phyloP scores from a whole-genome alignment of 2,329 filamentous ascomycete genomes.

The Fusarium marasasianum region DNA sequence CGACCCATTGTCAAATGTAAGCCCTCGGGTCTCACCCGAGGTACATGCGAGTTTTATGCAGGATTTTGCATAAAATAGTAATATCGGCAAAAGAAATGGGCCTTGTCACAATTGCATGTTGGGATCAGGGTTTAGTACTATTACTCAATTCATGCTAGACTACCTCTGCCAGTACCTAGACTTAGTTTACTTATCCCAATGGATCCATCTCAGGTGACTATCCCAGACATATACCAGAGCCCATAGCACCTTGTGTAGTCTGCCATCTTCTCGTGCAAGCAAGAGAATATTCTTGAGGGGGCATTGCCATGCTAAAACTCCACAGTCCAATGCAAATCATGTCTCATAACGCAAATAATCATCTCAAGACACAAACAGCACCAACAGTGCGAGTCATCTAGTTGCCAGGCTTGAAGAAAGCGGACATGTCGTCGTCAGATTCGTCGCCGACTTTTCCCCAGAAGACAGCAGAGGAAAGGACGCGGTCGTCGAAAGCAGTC shows the following conservation, averaged over 20 bases:
- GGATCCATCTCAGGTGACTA: background rate
- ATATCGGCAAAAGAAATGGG: background rate
- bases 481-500: background rate
- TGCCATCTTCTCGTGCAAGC: rapidly evolving
- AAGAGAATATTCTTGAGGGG: background rate
- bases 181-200: background rate
- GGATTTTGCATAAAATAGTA: background rate
- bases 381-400: background rate
- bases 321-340: background rate
- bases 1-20: background rate
- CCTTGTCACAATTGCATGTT: background rate
- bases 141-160: background rate
- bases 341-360: background rate
- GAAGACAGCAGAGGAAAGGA: background rate
- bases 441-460: background rate
- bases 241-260: background rate
- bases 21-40: background rate
- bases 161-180: background rate
- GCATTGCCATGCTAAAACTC: background rate
- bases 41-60: background rate
- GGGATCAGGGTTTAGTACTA: background rate
- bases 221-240: background rate
- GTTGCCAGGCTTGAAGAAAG: background rate
- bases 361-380: rapidly evolving
- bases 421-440: background rate